These are phyloP conservation scores for Colletotrichum lupini DNA, from an alignment of 2,329 filamentous ascomycete genomes.

Conservation along the genomic window DNA sequence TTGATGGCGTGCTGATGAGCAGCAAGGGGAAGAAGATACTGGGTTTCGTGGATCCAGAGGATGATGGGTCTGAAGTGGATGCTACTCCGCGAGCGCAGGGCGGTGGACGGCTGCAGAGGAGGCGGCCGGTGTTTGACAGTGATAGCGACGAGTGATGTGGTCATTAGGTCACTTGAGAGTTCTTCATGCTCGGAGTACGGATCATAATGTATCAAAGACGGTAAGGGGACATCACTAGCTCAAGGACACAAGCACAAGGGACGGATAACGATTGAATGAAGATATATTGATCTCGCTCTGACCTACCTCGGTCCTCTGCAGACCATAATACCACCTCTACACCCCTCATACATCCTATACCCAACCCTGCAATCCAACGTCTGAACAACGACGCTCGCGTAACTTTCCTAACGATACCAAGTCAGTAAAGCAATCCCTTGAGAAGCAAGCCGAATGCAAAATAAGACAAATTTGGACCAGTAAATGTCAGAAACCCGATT, in stretches of 20 bases:
- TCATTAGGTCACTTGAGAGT: neutral
- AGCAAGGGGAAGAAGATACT: constrained; percentile 5
- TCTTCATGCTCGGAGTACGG: neutral
- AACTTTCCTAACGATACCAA: neutral
- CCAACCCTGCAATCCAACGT: neutral
- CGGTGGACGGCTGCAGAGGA: constrained; percentile 17
- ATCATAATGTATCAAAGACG: neutral
- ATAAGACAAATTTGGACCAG: neutral
- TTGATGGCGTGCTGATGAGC: constrained; percentile 7
- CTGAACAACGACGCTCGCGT: neutral
- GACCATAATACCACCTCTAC: neutral
- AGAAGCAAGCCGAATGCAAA: neutral
- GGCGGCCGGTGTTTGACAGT: constrained; percentile 35
- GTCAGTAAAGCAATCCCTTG: constrained; percentile 6
- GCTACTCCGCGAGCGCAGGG: constrained; percentile 1
- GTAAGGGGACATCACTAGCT: neutral
- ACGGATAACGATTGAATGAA: constrained; percentile 25
- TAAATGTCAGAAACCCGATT: constrained; percentile 56
- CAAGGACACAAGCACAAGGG: neutral
- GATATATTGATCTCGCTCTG: neutral
- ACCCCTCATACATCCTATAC: no score
- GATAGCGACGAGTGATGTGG: constrained; percentile 40
- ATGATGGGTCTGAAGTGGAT: constrained; percentile 29
- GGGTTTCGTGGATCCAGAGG: neutral
- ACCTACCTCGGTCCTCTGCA: neutral